Evolutionary conservation across 805 yeast species (phyloP), one percentile per base, ranked within the genome.

Genomic region (Candida andamanensis): DNA sequence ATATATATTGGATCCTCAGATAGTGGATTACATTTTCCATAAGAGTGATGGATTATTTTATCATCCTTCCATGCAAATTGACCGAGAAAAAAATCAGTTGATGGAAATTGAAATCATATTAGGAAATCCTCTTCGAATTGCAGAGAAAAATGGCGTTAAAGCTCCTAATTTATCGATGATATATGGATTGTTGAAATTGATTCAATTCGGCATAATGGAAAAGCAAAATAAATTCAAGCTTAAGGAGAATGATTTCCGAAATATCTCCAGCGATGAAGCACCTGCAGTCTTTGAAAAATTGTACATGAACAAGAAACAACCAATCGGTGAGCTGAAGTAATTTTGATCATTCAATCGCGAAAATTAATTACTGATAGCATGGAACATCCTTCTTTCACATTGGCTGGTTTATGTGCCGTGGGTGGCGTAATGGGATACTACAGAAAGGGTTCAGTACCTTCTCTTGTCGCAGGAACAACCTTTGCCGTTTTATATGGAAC

Each of bases 311-410:
- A 8, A 19, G 11, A 19, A 8, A 19, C 11, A 19, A 8, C 8
- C 10, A 19, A 8, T 19, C 11, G 22, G 8, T 8, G 11, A 19
- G 11, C 11, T 8, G 11, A 19, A 11, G 22, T 19, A 8, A 11
- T 19, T 11, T 19, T 11, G 22, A 19, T 19, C 11, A 8, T 19
- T 11, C 22, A 19, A 19, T 19, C 22, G 22, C 11, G 11, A 12
- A 20, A 10, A 29, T 29, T 29, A 6, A 21, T 29, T 23, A 10
- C 6, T 17, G n/a, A n/a, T n/a, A n/a, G n/a, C 8, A 63, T 65
- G 92, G 94, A 84, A 61, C 92, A 82, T 54, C 89, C 87, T 35
- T 77, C 85, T 33, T 75, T 67, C 46, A 78, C 89, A 14, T 67
- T 83, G 45, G 75, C 86, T 15, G 84, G 78, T 10, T 70, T 82